Conservation (phyloP, 2,329 filamentous ascomycete genomes). For the Trichoderma sp. region DNA sequence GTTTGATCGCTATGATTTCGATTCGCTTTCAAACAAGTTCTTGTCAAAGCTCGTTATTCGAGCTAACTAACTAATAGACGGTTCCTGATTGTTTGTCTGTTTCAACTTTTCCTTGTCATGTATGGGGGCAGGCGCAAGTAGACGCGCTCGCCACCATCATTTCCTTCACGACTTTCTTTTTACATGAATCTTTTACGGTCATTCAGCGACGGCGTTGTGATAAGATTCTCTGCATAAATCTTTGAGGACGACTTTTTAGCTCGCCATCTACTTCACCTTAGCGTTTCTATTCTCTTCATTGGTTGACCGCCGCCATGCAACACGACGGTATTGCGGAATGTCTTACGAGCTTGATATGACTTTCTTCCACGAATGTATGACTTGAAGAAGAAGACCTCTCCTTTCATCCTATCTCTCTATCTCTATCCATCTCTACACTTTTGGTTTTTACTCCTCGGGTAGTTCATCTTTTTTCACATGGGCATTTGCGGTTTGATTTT, state of each 20-base stretch:
- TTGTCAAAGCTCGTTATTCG: constrained; percentile 94
- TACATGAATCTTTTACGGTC: constrained; percentile 38
- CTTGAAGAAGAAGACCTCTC: constrained; percentile 33
- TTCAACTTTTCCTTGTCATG: constrained; percentile 10
- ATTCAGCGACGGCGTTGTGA: constrained; percentile 45
- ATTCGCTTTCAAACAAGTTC: constrained; percentile 96
- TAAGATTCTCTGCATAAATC: constrained; percentile 35
- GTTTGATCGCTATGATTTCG: constrained; percentile 90
- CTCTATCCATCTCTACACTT: constrained; percentile 21
- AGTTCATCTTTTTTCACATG: constrained; percentile 2
- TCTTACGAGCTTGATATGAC: constrained; percentile 39
- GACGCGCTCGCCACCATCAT: constrained; percentile 16
- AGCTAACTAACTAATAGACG: constrained; percentile 62
- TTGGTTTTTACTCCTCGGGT: constrained; percentile 18
- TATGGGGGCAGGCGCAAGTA: constrained; percentile 17
- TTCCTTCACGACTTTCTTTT: constrained; percentile 27
- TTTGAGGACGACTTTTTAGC: constrained; percentile 30
- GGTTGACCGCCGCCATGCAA: constrained; percentile 34
- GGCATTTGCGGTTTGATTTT: constrained; percentile 12
- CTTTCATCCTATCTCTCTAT: constrained; percentile 21
- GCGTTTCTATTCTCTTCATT: constrained; percentile 28
- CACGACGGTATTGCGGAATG: constrained; percentile 34
- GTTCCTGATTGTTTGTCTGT: background rate
- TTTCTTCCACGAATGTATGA: constrained; percentile 43
- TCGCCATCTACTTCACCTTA: constrained; percentile 24